Conservation (phyloP, 148 eudicot genomes). For the Camellia lanceoleosa region DNA sequence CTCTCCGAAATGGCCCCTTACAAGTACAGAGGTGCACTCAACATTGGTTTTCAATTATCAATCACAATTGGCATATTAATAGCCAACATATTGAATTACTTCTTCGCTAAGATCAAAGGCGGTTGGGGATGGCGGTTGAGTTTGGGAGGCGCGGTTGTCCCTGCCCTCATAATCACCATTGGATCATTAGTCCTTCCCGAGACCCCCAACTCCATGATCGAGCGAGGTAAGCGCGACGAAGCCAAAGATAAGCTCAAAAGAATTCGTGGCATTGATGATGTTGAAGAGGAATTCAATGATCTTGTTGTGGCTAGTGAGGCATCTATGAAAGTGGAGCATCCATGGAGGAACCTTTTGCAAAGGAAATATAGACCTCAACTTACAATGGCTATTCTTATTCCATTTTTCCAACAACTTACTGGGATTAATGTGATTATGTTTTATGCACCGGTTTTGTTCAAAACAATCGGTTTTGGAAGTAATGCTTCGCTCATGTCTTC, state of each 20-base stretch:
- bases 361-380: constrained; percentile 40
- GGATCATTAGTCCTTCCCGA: constrained; percentile 41
- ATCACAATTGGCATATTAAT: constrained; percentile 33
- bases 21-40: constrained; percentile 42
- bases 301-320: constrained; percentile 29
- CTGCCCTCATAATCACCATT: constrained; percentile 33
- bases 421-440: constrained; percentile 48
- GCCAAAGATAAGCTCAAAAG: constrained; percentile 24
- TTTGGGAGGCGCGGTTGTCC: constrained; percentile 40
- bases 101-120: constrained; percentile 31
- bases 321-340: constrained; percentile 26
- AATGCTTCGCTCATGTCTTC: constrained; percentile 36
- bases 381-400: constrained; percentile 35
- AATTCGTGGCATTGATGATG: constrained; percentile 30
- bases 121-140: constrained; percentile 48
- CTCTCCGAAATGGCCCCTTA: constrained; percentile 54
- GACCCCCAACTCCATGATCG: constrained; percentile 48
- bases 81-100: constrained; percentile 38
- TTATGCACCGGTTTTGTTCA: constrained; percentile 44
- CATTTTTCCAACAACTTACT: constrained; percentile 42
- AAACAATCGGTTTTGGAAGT: constrained; percentile 31
- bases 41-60: constrained; percentile 37
- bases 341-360: constrained; percentile 27
- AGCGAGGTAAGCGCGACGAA: constrained; percentile 12
- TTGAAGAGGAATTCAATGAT: constrained; percentile 33